Conservation (phyloP, 2,329 filamentous ascomycete species). For the Lecanoromycetidae sp. region DNA sequence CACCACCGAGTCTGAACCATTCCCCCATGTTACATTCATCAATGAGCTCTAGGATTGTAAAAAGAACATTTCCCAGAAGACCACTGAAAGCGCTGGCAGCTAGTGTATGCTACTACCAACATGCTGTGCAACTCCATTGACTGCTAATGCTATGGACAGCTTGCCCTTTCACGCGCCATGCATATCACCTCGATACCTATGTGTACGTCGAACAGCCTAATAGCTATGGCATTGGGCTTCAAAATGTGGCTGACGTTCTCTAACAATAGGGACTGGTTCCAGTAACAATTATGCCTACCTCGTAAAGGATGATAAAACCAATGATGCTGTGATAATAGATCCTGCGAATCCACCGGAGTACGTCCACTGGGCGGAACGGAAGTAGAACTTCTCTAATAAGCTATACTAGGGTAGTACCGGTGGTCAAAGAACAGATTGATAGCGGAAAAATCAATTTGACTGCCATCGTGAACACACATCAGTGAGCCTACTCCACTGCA, state of each 20-base stretch:
- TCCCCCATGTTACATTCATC: neutral
- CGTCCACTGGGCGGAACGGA: conserved; percentile 16
- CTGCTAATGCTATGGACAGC: conserved; percentile 9
- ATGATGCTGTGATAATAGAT: conserved; percentile 40
- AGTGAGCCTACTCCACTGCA: conserved; percentile 49
- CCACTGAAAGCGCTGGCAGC: conserved; percentile 5
- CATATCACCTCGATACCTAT: conserved; percentile 43
- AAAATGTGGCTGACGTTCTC: neutral
- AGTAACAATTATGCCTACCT: conserved; percentile 42
- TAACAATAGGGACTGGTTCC: conserved; percentile 25
- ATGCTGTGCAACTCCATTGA: neutral
- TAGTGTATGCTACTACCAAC: conserved; percentile 1
- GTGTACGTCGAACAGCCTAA: conserved; percentile 31
- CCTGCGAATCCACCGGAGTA: conserved; percentile 41
- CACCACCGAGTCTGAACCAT: neutral
- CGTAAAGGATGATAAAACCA: conserved; percentile 37
- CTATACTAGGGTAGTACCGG: conserved; percentile 43
- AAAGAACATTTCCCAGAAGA: neutral
- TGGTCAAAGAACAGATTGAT: conserved; percentile 60
- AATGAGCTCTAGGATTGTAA: conserved; percentile 6
- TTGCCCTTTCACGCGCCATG: conserved; percentile 26
- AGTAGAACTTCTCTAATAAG: neutral
- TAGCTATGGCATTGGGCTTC: neutral
- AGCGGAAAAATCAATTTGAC: conserved; percentile 66
- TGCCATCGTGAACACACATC: conserved; percentile 91